Base-by-base conservation (phyloP, 345 rosid genomes). In the Gossypioides kirkii region DNA sequence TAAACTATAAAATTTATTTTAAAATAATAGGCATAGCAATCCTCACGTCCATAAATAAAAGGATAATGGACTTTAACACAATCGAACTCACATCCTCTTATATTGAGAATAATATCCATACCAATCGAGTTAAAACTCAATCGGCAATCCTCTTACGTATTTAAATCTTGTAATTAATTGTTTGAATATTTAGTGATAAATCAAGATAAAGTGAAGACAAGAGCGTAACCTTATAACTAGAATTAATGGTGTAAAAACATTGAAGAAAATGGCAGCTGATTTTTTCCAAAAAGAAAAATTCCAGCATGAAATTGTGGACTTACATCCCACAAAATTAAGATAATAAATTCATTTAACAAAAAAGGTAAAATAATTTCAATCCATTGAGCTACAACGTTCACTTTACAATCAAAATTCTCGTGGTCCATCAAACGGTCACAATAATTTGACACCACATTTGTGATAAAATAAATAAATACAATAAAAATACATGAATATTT, bases 351-450 rank as follows among this genome's bases (percentile, higher is more conserved):
- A 12, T 50, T 26, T 5, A n/a, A 22, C 22, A 14, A 18, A 65
- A 62, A 53, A 54, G 11, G 42, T 25, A 0, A 52, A 50, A 10
- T 8, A 63, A 49, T 73, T 73, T 73, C 49, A 73, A 73, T 36
- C 61, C 32, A 4, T 14, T 50, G 59, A 60, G 70, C 70, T 50
- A 61, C 62, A 73, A 73, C 76, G 60, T 63, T 73, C 70, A 50
- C 32, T 13, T 25, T n/a, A 23, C 28, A 69, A 75, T 60, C 26
- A 77, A 79, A 76, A 74, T 59, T 20, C 81, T 61, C 84, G 87
- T 84, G 87, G 81, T 77, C 20, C 45, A 83, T 83, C 70, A 2
- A 73, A 73, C 76, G 70, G 76, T 73, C 70, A 36, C 52, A 52
- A 52, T n/a, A 17, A 54, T 20, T 54, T 54, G 13, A 25, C 0